Percentiles rank a stretch among this genome's conserved stretches.
Conservation (phyloP, 805 yeast species). For the Metschnikowia cubensis region DNA sequence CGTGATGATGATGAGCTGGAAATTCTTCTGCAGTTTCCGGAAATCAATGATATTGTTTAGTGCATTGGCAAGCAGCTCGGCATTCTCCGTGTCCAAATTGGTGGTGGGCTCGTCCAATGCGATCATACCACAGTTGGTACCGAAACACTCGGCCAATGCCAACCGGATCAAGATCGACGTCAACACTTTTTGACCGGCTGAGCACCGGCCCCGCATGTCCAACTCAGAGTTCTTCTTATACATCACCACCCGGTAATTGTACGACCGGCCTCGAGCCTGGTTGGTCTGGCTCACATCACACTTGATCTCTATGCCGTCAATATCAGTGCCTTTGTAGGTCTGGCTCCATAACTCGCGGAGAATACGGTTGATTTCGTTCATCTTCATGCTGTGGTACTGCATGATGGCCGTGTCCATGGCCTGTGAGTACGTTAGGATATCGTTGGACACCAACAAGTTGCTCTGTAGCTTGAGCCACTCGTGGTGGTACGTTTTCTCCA, state of each 20-base stretch:
- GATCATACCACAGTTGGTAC: constrained; percentile 89
- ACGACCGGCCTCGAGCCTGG: constrained; percentile 55
- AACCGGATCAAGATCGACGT: constrained; percentile 88
- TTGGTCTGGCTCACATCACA: constrained; percentile 58
- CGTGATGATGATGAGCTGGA: constrained; percentile 92
- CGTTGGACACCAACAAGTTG: constrained; percentile 70
- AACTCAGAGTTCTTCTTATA: constrained; percentile 84
- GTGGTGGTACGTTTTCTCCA: constrained; percentile 57
- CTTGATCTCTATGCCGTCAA: constrained; percentile 81
- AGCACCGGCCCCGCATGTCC: constrained; percentile 97
- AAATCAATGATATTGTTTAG: constrained; percentile 69
- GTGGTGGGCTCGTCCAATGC: constrained; percentile 98
- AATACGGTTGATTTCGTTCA: constrained; percentile 87
- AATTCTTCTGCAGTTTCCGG: constrained; percentile 76
- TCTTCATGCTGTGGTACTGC: constrained; percentile 85
- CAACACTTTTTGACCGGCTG: constrained; percentile 95
- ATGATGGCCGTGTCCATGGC: constrained; percentile 91
- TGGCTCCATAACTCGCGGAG: constrained; percentile 90
- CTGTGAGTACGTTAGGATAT: constrained; percentile 72
- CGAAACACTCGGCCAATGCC: constrained; percentile 94
- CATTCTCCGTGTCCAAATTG: constrained; percentile 83
- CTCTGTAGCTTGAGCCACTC: constrained; percentile 79
- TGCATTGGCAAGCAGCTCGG: constrained; percentile 81
- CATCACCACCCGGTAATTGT: constrained; percentile 94
- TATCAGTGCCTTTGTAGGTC: constrained; percentile 93